Evolutionary conservation across 2,329 filamentous ascomycete species (phyloP).

Genomic region (Arthrobotrys pseudoclavata): DNA sequence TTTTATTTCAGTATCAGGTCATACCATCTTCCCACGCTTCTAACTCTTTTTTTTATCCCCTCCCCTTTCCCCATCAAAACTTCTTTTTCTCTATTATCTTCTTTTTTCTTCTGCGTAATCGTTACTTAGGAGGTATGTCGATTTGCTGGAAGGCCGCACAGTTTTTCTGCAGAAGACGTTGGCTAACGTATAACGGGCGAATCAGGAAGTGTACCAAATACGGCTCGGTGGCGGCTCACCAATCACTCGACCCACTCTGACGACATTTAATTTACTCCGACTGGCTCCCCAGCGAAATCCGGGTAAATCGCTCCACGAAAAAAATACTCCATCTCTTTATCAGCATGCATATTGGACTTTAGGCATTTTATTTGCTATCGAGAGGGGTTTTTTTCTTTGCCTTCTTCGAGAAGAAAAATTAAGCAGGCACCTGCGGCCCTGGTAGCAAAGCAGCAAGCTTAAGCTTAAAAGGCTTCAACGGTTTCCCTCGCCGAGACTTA

Average conservation of each 20-base stretch:
- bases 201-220: constrained; percentile 17
- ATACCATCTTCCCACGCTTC: neutral
- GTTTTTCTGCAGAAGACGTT: constrained; percentile 6
- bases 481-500: constrained; percentile 9
- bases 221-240: constrained; percentile 17
- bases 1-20: neutral
- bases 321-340: neutral
- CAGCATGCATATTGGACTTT: constrained; percentile 3
- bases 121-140: neutral
- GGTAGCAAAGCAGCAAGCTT: neutral
- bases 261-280: constrained; percentile 22
- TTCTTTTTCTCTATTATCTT: neutral
- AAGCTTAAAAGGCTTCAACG: constrained; percentile 27
- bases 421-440: neutral
- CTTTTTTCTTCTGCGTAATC: no score
- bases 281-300: neutral
- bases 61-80: neutral
- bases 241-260: constrained; percentile 41
- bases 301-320: constrained; percentile 8
- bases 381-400: constrained; percentile 6
- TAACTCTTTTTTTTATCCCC: neutral
- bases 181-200: constrained; percentile 8
- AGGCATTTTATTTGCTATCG: constrained; percentile 11
- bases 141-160: neutral
- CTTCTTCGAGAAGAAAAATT: neutral